phyloP scores from a whole-genome alignment of 805 yeast genomes.

The Saccharomycopsis oosterbeekiorum region DNA sequence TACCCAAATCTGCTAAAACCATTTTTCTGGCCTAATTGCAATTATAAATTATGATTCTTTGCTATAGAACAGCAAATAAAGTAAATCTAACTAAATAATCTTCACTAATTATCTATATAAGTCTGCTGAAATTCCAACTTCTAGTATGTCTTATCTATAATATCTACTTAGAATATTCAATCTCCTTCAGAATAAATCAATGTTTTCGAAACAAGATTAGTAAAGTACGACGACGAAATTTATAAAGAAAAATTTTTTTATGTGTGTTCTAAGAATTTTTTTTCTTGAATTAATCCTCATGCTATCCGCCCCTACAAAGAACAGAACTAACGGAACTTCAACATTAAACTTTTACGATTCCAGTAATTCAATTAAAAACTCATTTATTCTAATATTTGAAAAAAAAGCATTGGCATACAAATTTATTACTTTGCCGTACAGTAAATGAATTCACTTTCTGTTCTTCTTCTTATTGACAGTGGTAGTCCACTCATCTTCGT shows the following conservation, averaged over 20 bases:
- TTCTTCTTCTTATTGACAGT: slow-evolving; percentile 21
- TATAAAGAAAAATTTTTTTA: background rate
- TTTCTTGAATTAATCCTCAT: background rate
- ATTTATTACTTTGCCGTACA: background rate
- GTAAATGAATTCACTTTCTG: background rate
- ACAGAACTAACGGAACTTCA: no score
- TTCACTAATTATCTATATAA: background rate
- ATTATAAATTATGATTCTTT: background rate
- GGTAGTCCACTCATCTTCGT: slow-evolving; percentile 39
- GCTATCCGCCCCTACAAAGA: background rate
- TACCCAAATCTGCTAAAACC: slow-evolving; percentile 52
- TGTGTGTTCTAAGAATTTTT: background rate
- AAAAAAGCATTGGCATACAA: slow-evolving; percentile 13
- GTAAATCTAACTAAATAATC: no score
- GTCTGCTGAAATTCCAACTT: background rate
- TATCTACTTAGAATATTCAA: no score
- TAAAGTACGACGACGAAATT: background rate
- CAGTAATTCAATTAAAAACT: background rate
- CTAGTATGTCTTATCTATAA: background rate
- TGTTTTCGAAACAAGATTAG: background rate
- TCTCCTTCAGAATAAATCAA: no score
- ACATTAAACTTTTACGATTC: background rate
- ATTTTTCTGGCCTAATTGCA: slow-evolving; percentile 9
- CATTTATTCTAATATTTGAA: no score
- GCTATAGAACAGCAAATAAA: no score